Base-by-base conservation (phyloP, 495 filamentous ascomycete species). In the Penicillium goetzii region DNA sequence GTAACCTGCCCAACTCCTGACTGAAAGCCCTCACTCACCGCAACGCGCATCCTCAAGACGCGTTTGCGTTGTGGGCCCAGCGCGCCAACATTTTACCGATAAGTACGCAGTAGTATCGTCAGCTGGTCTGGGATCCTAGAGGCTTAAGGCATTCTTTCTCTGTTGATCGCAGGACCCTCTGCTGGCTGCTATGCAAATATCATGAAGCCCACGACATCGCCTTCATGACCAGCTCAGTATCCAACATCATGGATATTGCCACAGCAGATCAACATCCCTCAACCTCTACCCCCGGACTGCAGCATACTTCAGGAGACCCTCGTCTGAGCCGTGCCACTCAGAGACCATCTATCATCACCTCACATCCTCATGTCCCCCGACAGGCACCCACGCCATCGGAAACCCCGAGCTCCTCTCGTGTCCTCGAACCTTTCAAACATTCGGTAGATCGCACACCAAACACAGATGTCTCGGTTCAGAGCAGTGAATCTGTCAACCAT, bases 201-300 rank as follows among this genome's bases (percentile, higher is more conserved):
- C 43, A 47, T 47, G 43, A 47, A 25, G 43, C 10, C 19, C 3
- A 47, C 10, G 2, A 10, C 21, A 8, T 23, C 9, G 11, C 7
- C 19, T 47, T 12, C 43, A 12, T 47, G 28, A 53, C 28, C 15
- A 17, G 30, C 15, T 53, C 30, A 9, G 14, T 53, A 33, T 33
- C 25, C 50, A 30, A 8, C 26, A 50, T 17, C 12, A 55, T 55
- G 52, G 52, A 34, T 55, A 36, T 21, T 36, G 28, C 52, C 19
- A 34, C 19, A 8, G 4, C 30, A 14, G 11, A 55, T 11, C 33
- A 12, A 38, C n/a, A n/a, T 14, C n/a, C 30, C 17, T 55, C 32
- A 23, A 34, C n/a, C 32, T 25, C 30, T 21, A 19, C 17, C 30
- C 11, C n/a, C 7, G 25, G n/a, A 23, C n/a, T n/a, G 3, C 9